Evolutionary conservation across 305 asterid species (phyloP).

Genomic region (Solanum chacoense): DNA sequence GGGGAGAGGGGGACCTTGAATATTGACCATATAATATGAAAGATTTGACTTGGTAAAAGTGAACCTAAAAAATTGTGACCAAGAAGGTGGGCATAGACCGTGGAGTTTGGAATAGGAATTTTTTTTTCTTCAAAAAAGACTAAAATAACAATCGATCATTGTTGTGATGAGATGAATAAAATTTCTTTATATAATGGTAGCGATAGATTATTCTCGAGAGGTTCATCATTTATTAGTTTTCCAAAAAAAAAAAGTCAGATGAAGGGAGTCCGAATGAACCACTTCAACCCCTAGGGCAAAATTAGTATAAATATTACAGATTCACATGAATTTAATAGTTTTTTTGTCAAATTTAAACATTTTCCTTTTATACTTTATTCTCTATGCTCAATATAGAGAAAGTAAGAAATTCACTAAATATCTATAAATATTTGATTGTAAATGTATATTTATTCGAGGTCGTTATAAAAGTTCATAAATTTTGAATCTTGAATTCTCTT

Average conservation of each 20-base stretch:
- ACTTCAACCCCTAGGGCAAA: no score
- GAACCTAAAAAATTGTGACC: neutral
- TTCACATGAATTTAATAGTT: neutral
- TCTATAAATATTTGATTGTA: neutral
- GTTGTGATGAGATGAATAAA: neutral
- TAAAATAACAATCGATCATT: neutral
- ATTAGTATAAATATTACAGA: no score
- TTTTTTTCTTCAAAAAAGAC: neutral
- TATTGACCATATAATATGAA: conserved; percentile 16
- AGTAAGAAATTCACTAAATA: neutral
- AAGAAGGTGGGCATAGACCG: neutral
- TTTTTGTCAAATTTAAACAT: neutral
- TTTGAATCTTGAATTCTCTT: neutral
- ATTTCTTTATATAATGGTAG: accelerated
- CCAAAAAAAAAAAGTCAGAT: neutral
- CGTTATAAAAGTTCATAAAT: neutral
- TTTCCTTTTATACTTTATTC: neutral
- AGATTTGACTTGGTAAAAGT: neutral
- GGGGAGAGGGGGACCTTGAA: conserved; percentile 1
- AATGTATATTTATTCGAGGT: neutral
- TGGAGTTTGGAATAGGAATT: neutral
- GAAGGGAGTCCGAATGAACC: neutral
- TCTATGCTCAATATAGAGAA: neutral
- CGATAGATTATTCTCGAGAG: neutral
- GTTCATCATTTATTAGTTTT: neutral